Base-by-base conservation (phyloP, 2,329 filamentous ascomycete genomes). In the Alternaria novae-zelandiae region DNA sequence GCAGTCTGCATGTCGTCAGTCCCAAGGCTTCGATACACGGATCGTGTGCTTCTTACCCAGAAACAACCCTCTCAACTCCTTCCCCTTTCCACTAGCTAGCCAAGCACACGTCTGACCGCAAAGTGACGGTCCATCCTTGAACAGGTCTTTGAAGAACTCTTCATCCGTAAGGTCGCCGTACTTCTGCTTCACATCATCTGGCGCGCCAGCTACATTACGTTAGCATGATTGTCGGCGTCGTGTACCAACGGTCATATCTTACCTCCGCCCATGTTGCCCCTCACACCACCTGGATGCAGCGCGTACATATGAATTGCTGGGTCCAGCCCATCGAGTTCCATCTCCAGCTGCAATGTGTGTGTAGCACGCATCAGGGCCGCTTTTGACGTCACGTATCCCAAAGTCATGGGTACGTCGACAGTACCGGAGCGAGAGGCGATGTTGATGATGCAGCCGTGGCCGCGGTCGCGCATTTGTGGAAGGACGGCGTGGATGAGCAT, bases 81-180 rank as follows among this genome's bases (percentile, higher is more conserved):
- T 72, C 3, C 75, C 75, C 46, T 70, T 65, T 5, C 75, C 74
- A 1, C 71, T 65, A 8, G 74, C 73, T 1, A 78, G 50, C 61
- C 65, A 78, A 3, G 74, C 75, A 46, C 73, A 78, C 0, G 72
- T 76, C 57, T 78, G 75, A 11, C 74, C 75, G 53, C 74, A 78
- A 10, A 78, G 60, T 7, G 62, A 57, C 11, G 73, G 71, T 5
- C 54, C 50, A 57, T 77, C 74, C 47, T 74, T 75, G 64, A 77
- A 77, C 15, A 77, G 41, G 5, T 69, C 54, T 43, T 70, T 67
- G 59, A 67, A 74, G 23, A 59, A 75, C 30, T 69, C 64, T 43
- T 76, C 74, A 26, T 75, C 74, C 5, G 64, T 61, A 8, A 72
- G 50, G 62, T 72, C 66, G 2, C 73, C 74, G 51, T 77, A 77